Percentiles rank a stretch among this genome's conserved stretches.
Conservation (phyloP, 2,329 filamentous ascomycete species). For the Didymella lethalis region DNA sequence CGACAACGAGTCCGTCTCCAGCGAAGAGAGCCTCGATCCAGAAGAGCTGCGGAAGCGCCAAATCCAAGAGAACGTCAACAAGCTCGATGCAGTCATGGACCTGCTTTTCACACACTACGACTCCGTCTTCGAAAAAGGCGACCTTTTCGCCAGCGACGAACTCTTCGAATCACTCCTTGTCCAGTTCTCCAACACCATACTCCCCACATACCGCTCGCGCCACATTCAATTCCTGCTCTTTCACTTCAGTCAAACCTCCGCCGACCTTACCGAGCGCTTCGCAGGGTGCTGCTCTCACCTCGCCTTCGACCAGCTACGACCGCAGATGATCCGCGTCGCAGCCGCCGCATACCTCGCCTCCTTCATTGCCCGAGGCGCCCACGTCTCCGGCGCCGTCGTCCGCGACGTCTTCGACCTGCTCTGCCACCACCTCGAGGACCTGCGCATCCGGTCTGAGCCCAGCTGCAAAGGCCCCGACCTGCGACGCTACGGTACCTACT, state of each 20-base stretch:
- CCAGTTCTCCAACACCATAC: slow-evolving; percentile 86
- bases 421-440: slow-evolving; percentile 76
- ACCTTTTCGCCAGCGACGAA: slow-evolving; percentile 70
- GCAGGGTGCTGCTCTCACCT: slow-evolving; percentile 78
- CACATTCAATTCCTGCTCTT: slow-evolving; percentile 97
- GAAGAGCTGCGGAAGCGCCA: slow-evolving; percentile 69
- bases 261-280: slow-evolving; percentile 81
- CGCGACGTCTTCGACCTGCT: slow-evolving; percentile 83
- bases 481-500: slow-evolving; percentile 82
- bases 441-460: slow-evolving; percentile 75
- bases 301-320: slow-evolving; percentile 69
- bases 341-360: slow-evolving; percentile 93
- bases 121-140: slow-evolving; percentile 73
- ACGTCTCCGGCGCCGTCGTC: slow-evolving; percentile 78
- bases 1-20: slow-evolving; percentile 74
- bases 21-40: slow-evolving; percentile 67
- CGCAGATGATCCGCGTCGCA: slow-evolving; percentile 78
- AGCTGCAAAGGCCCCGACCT: slow-evolving; percentile 85
- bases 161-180: slow-evolving; percentile 80
- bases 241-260: slow-evolving; percentile 87
- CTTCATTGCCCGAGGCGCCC: slow-evolving; percentile 89
- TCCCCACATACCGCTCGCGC: slow-evolving; percentile 89
- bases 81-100: slow-evolving; percentile 90
- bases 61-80: slow-evolving; percentile 82
- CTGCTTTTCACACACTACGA: slow-evolving; percentile 85